Percentiles rank a stretch among this genome's conserved stretches.
phyloP scores from a whole-genome alignment of 306 rosid genomes.

The Cucumis hystrix region DNA sequence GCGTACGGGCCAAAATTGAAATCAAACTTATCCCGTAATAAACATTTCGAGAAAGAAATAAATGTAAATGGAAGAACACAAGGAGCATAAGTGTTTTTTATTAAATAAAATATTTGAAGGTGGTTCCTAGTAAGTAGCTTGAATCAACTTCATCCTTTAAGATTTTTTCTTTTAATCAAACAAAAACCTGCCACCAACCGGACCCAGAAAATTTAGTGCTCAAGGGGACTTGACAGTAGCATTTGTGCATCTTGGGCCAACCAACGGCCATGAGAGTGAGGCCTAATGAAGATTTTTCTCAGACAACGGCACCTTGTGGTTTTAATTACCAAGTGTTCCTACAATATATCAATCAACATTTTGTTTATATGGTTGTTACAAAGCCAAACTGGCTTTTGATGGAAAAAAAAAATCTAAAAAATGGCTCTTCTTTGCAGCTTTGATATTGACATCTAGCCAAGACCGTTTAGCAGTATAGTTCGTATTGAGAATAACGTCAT shows the following conservation, averaged over 20 bases:
- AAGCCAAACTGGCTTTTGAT: background rate
- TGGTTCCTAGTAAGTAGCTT: background rate
- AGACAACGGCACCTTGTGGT: conserved; percentile 3
- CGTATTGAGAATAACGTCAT: background rate
- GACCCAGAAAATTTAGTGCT: conserved; percentile 6
- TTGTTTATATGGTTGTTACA: background rate
- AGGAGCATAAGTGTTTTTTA: too few species aligned
- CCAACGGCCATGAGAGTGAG: background rate
- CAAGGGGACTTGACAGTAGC: background rate
- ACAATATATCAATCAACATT: background rate
- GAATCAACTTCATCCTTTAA: background rate
- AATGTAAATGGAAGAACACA: too few species aligned
- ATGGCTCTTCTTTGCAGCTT: conserved; percentile 4
- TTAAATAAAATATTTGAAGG: background rate
- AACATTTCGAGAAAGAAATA: too few species aligned
- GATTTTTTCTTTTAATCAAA: background rate
- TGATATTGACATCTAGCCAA: background rate
- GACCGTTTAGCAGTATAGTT: background rate
- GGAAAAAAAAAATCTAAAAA: background rate
- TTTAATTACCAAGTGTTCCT: background rate
- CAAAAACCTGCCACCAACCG: background rate
- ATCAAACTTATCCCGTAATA: too few species aligned
- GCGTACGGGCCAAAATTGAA: too few species aligned
- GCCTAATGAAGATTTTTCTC: conserved; percentile 1
- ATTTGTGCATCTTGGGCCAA: background rate